Evolutionary conservation across 1,284 basidiomycete genomes (phyloP).

Genomic region (Fomitopsis pinicola): DNA sequence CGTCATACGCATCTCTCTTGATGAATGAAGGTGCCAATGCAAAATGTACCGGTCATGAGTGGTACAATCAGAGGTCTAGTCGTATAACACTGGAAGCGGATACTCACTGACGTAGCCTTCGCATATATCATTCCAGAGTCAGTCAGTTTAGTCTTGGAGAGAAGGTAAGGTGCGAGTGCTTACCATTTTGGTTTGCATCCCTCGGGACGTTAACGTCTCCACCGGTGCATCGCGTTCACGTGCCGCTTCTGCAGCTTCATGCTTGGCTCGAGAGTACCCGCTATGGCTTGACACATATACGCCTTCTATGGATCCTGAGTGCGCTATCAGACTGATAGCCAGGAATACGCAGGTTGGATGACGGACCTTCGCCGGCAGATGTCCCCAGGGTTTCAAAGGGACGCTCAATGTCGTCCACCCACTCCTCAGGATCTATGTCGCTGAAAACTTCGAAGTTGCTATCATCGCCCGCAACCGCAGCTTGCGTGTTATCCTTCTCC

Average conservation of each 20-base stretch:
- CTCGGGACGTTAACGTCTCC: not conserved
- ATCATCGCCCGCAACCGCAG: not conserved
- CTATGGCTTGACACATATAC: not conserved
- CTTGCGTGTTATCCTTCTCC: conserved; percentile 19
- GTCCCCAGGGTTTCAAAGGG: not conserved
- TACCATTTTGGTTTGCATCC: not conserved
- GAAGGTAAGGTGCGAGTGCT: no score
- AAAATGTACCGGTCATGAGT: no score
- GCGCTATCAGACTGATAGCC: not conserved
- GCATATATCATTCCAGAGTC: no score
- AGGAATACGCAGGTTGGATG: not conserved
- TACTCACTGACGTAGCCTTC: not conserved
- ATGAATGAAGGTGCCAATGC: no score
- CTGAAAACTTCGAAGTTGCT: not conserved
- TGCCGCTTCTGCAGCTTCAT: not conserved
- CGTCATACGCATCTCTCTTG: no score
- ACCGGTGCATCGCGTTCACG: not conserved
- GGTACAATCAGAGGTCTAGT: no score
- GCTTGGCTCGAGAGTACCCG: not conserved
- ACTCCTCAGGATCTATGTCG: not conserved
- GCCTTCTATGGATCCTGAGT: no score
- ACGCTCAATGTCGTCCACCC: not conserved
- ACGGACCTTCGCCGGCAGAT: not conserved
- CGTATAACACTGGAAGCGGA: no score
- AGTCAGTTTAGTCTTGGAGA: no score